Evolutionary conservation across 2,329 filamentous ascomycete genomes (phyloP), one percentile per base, ranked within the genome.

Genomic region (Neurospora sp.): DNA sequence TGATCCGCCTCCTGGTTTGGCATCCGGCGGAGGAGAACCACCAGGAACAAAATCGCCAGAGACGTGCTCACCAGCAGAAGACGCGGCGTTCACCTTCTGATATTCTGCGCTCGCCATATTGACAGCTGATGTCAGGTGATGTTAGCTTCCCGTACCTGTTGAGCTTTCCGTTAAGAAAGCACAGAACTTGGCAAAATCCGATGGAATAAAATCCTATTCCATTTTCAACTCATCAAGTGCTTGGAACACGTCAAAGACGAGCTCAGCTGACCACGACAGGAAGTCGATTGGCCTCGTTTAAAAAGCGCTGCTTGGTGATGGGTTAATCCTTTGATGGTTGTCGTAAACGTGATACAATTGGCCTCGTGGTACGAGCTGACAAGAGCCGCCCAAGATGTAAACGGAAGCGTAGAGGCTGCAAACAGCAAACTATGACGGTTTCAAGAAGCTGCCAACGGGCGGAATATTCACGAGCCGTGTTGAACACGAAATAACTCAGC

Each of bases 1-100:
- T 72, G 76, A 75, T 11, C 12, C 40, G 2, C 67, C 23, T 57
- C 6, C 11, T 57, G 19, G 2, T 28, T 57, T 28, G 46, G 19
- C 23, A 28, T 57, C 11, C 1, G 12, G 46, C 6, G 46, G 23
- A 28, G 11, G 46, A 15, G 23, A 28, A 28, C 1, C 46, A 6
- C 46, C 23, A 57, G 46, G 6, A 8, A 28, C 19, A 23, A 3
- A 57, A 8, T 15, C 12, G 46, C 23, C 46, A 15, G 46, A 57
- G 28, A 57, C 23, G 15, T 57, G 46, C 46, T 57, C 46, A 6
- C 46, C 46, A 2, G 46, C 6, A 28, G 23, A 57, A 28, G 46
- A 6, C 5, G 12, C 23, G 23, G 23, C 46, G 23, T 57, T 57
- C 3, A 57, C 46, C 46, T 57, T 57, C 5, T 57, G 46, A 28